Evolutionary conservation across 78 protist genomes (phyloP).

Genomic region (Bodo saltans): DNA sequence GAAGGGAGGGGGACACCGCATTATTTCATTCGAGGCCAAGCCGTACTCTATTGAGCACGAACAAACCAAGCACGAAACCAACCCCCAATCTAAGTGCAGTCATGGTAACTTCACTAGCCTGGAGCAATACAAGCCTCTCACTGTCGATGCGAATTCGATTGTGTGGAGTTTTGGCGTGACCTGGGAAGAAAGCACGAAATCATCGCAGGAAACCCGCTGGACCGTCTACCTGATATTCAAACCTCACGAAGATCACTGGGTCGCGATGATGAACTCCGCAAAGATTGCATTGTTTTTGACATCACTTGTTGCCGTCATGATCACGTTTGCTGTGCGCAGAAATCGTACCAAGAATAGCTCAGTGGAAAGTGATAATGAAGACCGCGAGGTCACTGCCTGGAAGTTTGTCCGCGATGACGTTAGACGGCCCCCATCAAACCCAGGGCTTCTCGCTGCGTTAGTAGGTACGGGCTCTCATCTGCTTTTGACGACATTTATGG

Average conservation of each 20-base stretch:
- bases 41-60: conserved; percentile 27
- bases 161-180: conserved; percentile 70
- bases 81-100: background rate
- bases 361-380: conserved; percentile 31
- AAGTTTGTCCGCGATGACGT: conserved; percentile 43
- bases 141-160: background rate
- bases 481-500: background rate
- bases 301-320: conserved; percentile 89
- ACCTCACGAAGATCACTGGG: conserved; percentile 84
- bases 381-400: conserved; percentile 56
- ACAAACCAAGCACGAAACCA: background rate
- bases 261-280: conserved; percentile 87
- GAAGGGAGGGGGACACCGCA: conserved; percentile 1
- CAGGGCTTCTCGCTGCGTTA: background rate
- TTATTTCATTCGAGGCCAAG: conserved; percentile 5
- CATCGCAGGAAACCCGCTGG: conserved; percentile 90
- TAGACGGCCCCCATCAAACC: conserved; percentile 14
- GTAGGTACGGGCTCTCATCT: conserved; percentile 39
- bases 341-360: background rate
- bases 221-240: conserved; percentile 74
- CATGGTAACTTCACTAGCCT: background rate
- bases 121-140: background rate
- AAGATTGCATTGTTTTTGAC: conserved; percentile 87
- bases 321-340: conserved; percentile 75
- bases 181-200: conserved; percentile 39